A percentile compares a stretch with the other conserved stretches of the same genome.
Conservation (phyloP, 2,329 filamentous ascomycete species). For the Chaetothyriales sp. region DNA sequence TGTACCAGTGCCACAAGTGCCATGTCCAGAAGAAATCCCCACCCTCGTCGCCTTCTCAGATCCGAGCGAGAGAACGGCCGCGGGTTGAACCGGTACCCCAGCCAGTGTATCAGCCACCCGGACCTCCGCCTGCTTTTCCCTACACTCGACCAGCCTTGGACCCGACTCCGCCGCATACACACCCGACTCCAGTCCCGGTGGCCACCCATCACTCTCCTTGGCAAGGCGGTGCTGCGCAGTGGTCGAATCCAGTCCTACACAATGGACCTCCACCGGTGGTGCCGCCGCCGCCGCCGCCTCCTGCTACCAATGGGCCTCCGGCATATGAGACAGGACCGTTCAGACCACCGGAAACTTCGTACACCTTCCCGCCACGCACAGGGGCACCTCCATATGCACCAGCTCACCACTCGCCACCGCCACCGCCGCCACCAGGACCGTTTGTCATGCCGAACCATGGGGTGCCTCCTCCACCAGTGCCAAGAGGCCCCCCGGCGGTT, state of each 20-base stretch:
- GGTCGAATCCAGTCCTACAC: slow-evolving; percentile 22
- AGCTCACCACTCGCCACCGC: not conserved
- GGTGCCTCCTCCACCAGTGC: not conserved
- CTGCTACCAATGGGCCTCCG: slow-evolving; percentile 24
- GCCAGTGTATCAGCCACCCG: slow-evolving; percentile 16
- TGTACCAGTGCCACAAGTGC: slow-evolving; percentile 64
- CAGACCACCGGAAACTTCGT: not conserved
- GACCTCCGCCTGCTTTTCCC: slow-evolving; percentile 7
- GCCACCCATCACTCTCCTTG: slow-evolving; percentile 19
- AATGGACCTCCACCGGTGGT: too few species aligned
- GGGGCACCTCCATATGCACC: slow-evolving; percentile 7
- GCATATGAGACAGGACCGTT: slow-evolving; percentile 8
- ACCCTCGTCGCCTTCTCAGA: slow-evolving; percentile 15
- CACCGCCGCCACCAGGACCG: slow-evolving; percentile 4
- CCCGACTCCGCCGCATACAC: slow-evolving; percentile 23
- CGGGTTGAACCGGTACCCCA: slow-evolving; percentile 20
- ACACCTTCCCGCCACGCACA: not conserved
- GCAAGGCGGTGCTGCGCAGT: slow-evolving; percentile 20
- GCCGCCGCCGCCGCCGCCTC: slow-evolving; percentile 19
- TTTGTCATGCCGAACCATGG: slow-evolving; percentile 8
- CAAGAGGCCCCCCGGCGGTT: slow-evolving; percentile 1
- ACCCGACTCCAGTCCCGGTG: slow-evolving; percentile 20
- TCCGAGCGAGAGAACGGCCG: slow-evolving; percentile 16
- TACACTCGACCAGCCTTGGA: slow-evolving; percentile 31
- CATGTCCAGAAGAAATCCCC: slow-evolving; percentile 32